Base-by-base conservation (phyloP, 352 stramenopile genomes). In the Phytophthora kernoviae region DNA sequence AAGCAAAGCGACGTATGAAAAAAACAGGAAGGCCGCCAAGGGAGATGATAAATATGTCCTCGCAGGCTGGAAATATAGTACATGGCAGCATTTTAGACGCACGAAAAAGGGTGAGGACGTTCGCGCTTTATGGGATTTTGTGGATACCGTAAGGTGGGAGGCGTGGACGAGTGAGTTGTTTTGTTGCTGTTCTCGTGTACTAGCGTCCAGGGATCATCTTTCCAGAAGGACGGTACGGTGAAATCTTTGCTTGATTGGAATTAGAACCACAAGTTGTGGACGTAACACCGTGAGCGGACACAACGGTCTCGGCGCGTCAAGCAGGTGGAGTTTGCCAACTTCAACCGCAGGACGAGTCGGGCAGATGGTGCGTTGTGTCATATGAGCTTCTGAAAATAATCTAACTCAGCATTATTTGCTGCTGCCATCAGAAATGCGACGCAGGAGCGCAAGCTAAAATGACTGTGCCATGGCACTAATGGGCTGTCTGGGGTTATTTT, bases 41-140 rank as follows among this genome's bases (percentile, higher is more conserved):
- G 14, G 59, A 64, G 32, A 62, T 48, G 49, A 52, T 62, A 60
- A 59, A 6, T 7, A 54, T 44, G 45, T 44, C 40, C 43, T 58
- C 26, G 24, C 44, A 54, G 40, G 45, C 45, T 64, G 51, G 52
- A 57, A 59, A 72, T 68, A 72, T 60, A 72, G 18, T 47, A 47
- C 41, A 18, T 47, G 41, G 22, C 41, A 47, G 41, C 52, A 57
- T 54, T 65, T 65, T 70, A 66, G 62, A 66, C 48, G 61, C 61
- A 63, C 15, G 24, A 30, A 33, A 27, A 4, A 30, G 21, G 30
- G 30, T 45, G 40, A 58, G 33, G 12, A n/a, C 9, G 12, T 44
- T 54, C 4, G 39, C 12, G 42, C 14, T 52, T 34, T 15, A 20
- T 48, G 34, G 34, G 12, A 30, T 17, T 43, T 43, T n/a, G n/a